Evolutionary conservation across 352 stramenopile species (phyloP).

Genomic region (Globisporangium orthogonon): DNA sequence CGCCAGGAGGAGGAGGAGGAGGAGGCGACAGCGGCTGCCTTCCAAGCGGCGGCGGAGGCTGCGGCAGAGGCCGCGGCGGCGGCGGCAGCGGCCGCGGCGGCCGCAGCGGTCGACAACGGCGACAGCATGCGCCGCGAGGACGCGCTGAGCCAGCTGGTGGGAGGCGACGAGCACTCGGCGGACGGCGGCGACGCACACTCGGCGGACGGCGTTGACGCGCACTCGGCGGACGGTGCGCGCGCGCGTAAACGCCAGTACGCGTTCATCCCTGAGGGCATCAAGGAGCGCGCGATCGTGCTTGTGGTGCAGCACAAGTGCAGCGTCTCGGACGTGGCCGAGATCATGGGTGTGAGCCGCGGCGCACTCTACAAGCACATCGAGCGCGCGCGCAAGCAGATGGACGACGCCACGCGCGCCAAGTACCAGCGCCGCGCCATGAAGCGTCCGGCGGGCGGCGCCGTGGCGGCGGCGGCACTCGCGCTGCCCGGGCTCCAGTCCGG

Average conservation of each 20-base stretch:
- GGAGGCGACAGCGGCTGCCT: neutral
- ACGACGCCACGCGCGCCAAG: slow-evolving; percentile 2
- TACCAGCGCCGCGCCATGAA: neutral
- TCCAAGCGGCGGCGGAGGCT: neutral
- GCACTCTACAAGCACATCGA: slow-evolving; percentile 10
- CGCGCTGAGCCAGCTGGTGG: slow-evolving; percentile 7
- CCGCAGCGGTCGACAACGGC: neutral
- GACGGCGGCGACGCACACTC: neutral
- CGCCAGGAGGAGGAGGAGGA: neutral
- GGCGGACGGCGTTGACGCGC: neutral
- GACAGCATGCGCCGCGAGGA: neutral
- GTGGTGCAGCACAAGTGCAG: slow-evolving; percentile 10
- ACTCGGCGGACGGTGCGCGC: neutral
- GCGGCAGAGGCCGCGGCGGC: neutral
- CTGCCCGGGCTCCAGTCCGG: neutral
- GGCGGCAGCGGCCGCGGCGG: neutral
- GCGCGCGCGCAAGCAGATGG: slow-evolving; percentile 7
- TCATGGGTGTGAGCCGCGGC: slow-evolving; percentile 7
- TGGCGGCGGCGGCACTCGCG: neutral
- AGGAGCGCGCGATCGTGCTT: slow-evolving; percentile 10
- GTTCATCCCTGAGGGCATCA: slow-evolving; percentile 8
- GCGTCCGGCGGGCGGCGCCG: neutral
- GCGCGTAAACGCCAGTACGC: slow-evolving; percentile 6
- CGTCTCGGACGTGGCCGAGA: slow-evolving; percentile 6
- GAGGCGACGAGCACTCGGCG: neutral